A percentile compares a stretch with the other conserved stretches of the same genome.
These are phyloP conservation scores for Filobasidium uniguttulatum DNA, from an alignment of 1,284 basidiomycete genomes.

Conservation along the genomic window DNA sequence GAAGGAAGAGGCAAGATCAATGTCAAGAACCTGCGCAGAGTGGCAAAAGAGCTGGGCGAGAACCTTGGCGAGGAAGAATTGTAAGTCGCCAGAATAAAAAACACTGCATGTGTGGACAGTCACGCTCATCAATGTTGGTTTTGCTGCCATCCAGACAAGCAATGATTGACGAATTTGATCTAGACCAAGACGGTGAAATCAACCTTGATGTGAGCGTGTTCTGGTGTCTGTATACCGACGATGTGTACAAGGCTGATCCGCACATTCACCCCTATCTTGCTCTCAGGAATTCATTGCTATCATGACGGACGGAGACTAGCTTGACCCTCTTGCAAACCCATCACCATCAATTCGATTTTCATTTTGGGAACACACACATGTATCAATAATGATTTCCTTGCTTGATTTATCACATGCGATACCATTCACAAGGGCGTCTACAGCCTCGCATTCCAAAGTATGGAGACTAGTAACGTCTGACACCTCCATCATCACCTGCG, in stretches of 20 bases:
- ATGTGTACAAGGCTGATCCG: background rate
- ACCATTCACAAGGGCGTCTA: background rate
- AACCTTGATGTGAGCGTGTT: conserved; percentile 28
- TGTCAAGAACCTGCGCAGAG: conserved; percentile 75
- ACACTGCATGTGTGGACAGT: background rate
- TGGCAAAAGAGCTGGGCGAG: conserved; percentile 96
- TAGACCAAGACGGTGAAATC: conserved; percentile 97
- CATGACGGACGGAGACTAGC: conserved; percentile 78
- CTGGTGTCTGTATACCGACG: background rate
- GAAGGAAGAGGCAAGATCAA: conserved; percentile 91
- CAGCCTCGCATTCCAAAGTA: too few relatives aligned
- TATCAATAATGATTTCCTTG: conserved; percentile 1
- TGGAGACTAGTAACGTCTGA: conserved; percentile 10
- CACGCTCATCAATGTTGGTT: too few relatives aligned
- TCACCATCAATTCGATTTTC: background rate
- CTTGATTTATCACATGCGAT: background rate
- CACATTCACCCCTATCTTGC: conserved; percentile 44
- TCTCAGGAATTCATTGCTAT: conserved; percentile 50
- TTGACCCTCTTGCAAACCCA: background rate
- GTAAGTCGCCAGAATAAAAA: conserved; percentile 42
- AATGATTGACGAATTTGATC: conserved; percentile 99
- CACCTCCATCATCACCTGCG: conserved; percentile 13
- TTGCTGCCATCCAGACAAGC: conserved; percentile 56
- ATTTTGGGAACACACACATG: background rate
- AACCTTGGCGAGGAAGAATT: conserved; percentile 90